These are phyloP conservation scores for Zymoseptoria crescenta DNA, from an alignment of 2,329 filamentous ascomycete genomes.

Conservation along the genomic window DNA sequence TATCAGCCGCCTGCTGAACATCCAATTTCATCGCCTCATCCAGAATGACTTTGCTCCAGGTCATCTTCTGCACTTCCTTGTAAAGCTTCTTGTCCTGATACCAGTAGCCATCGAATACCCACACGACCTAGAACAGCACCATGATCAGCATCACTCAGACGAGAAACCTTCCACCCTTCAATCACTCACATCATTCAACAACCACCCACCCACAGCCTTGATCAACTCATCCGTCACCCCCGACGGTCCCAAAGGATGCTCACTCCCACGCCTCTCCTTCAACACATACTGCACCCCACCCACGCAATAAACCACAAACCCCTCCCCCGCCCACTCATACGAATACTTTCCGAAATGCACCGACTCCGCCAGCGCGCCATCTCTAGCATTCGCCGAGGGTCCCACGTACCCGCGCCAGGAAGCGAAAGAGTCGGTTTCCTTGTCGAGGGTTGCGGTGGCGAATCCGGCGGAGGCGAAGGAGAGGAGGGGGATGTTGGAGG, in stretches of 20 bases:
- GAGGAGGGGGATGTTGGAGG: conserved; percentile 31
- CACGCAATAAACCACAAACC: conserved; percentile 35
- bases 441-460: conserved; percentile 33
- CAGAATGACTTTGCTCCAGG: conserved; percentile 42
- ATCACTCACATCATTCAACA: conserved; percentile 16
- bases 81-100: conserved; percentile 32
- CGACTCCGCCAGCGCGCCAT: conserved; percentile 31
- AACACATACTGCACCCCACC: conserved; percentile 34
- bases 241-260: conserved; percentile 30
- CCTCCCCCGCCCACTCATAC: conserved; percentile 32
- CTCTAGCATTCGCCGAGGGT: conserved; percentile 23
- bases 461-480: conserved; percentile 37
- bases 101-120: conserved; percentile 39
- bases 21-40: conserved; percentile 38
- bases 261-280: conserved; percentile 29
- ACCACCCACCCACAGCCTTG: conserved; percentile 33
- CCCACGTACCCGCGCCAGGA: conserved; percentile 32
- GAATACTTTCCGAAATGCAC: conserved; percentile 35
- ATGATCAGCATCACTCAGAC: conserved; percentile 1
- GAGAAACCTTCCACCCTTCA: neutral
- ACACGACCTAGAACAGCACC: conserved; percentile 26
- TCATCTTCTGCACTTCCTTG: conserved; percentile 34
- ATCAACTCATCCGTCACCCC: conserved; percentile 33
- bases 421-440: conserved; percentile 31
- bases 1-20: conserved; percentile 30